Base-by-base conservation (phyloP, 2,329 filamentous ascomycete species). In the Alternaria consortialis region DNA sequence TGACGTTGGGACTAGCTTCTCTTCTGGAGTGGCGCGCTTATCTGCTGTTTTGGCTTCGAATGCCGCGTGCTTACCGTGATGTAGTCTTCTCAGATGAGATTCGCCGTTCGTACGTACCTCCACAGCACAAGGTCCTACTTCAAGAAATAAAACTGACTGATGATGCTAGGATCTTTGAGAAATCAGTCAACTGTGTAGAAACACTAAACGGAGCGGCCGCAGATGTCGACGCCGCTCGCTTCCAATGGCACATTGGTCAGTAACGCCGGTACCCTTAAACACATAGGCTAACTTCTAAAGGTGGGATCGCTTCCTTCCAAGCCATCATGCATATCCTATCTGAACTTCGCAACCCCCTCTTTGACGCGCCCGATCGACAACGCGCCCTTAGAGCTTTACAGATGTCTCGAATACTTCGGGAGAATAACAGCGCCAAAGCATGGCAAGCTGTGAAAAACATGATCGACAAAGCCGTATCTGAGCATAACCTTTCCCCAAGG, bases 271-370 rank as follows among this genome's bases (percentile, higher is more conserved):
- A 9, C 17, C 9, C 37, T 11, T 13, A 27, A 12, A 25, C 12
- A 23, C 17, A 13, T 31, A 37, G 4, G 36, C 66, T 72, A 51
- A 73, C 42, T 17, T 52, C 17, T 5, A 12, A 39, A 75, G 74
- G 72, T n/a, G 72, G 71, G 4, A 69, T 75, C 39, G 72, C 74
- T n/a, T 72, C 72, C 8, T 77, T 77, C 60, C 74, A 77, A 53
- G 73, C 74, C 3, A 78, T 80, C 43, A 78, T 79, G 74, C 76
- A 79, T 47, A 73, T 79, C 8, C 67, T 80, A 0, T 78, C 76
- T 4, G 77, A 80, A 54, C 66, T 80, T n/a, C 74, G 76, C 13
- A 77, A 77, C 51, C 74, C 76, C 3, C 62, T 75, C 15, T 79
- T 79, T 57, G 66, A 76, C 29, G 70, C 66, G 12, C 74, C 75